Base-by-base conservation (phyloP, 805 yeast species). In the Saccharomycopsis vini region DNA sequence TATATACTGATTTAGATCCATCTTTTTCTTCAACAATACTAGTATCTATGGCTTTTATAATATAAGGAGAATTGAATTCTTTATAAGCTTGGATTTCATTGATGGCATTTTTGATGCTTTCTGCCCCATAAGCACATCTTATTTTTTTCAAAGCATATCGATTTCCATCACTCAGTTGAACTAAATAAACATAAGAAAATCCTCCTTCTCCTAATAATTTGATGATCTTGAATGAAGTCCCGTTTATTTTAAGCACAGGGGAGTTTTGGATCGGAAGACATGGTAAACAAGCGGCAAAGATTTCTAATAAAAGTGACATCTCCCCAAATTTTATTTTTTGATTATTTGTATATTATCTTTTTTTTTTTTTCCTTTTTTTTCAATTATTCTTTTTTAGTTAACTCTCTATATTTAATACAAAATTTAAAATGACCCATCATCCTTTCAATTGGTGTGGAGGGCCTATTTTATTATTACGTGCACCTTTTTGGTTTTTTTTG, bases 191-290 rank as follows among this genome's bases (percentile, higher is more conserved):
- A 53, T 82, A 87, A 0, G 95, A 80, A 57, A 82, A 83, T 12
- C 92, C 94, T 2, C 95, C 95, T 63, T 88, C 97, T 7, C 95
- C 95, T 5, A 89, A 65, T n/a, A 89, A 68, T 47, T 76, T 71
- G 43, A 77, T 62, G 15, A 89, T 80, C 53, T 67, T 69, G 63
- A 81, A 84, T 39, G 67, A 66, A 30, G 74, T 68, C 44, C 75
- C 74, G 58, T 83, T 82, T 50, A 89, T 73, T 15, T 67, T 56
- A 9, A 88, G 63, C 6, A 41, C 39, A 6, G 47, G 45, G 13
- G 16, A 34, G 23, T 36, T 42, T 9, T 30, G 23, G 28, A 46
- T 10, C 4, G 52, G 50, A 2, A 45, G 21, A 26, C 46, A 45
- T 5, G 40, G 26, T 19, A 36, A 23, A 18, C 39, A 36, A 5